phyloP scores from a whole-genome alignment of 2,329 filamentous ascomycete species.

The Colletotrichum aenigma region DNA sequence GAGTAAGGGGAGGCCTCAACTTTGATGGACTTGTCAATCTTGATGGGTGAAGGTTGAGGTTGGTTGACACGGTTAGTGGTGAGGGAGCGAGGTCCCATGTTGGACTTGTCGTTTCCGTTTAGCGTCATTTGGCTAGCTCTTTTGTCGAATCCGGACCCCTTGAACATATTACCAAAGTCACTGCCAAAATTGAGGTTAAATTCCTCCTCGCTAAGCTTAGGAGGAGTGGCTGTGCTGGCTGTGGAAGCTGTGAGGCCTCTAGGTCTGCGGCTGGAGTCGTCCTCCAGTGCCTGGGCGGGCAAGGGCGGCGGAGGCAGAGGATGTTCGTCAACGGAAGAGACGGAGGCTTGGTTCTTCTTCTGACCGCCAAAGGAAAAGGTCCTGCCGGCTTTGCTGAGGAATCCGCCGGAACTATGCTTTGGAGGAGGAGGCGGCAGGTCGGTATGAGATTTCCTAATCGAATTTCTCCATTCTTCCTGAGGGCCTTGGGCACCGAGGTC shows the following conservation, averaged over 20 bases:
- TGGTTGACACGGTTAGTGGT: slow-evolving; percentile 50
- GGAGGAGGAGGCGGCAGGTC: slow-evolving; percentile 45
- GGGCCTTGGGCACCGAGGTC: slow-evolving; percentile 39
- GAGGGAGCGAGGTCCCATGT: slow-evolving; percentile 44
- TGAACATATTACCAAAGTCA: slow-evolving; percentile 62
- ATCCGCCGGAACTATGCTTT: slow-evolving; percentile 52
- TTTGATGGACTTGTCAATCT: slow-evolving; percentile 48
- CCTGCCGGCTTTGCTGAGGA: slow-evolving; percentile 60
- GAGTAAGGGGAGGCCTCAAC: slow-evolving; percentile 52
- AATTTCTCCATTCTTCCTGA: slow-evolving; percentile 44
- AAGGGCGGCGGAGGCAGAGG: slow-evolving; percentile 41
- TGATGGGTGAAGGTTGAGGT: slow-evolving; percentile 47
- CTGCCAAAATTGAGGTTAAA: slow-evolving; percentile 59
- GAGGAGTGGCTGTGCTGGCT: slow-evolving; percentile 56
- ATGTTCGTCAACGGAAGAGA: slow-evolving; percentile 40
- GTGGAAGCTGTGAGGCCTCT: slow-evolving; percentile 61
- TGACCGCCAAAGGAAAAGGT: slow-evolving; percentile 65
- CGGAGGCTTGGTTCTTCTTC: slow-evolving; percentile 52
- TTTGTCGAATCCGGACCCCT: slow-evolving; percentile 54
- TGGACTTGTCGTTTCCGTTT: slow-evolving; percentile 36
- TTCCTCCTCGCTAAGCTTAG: slow-evolving; percentile 47
- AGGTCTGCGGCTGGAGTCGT: slow-evolving; percentile 37
- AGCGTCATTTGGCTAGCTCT: slow-evolving; percentile 54
- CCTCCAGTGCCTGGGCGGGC: slow-evolving; percentile 33
- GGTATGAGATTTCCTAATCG: slow-evolving; percentile 40